Evolutionary conservation across 2,329 filamentous ascomycete genomes (phyloP).

Genomic region (Sporothrix pallida): DNA sequence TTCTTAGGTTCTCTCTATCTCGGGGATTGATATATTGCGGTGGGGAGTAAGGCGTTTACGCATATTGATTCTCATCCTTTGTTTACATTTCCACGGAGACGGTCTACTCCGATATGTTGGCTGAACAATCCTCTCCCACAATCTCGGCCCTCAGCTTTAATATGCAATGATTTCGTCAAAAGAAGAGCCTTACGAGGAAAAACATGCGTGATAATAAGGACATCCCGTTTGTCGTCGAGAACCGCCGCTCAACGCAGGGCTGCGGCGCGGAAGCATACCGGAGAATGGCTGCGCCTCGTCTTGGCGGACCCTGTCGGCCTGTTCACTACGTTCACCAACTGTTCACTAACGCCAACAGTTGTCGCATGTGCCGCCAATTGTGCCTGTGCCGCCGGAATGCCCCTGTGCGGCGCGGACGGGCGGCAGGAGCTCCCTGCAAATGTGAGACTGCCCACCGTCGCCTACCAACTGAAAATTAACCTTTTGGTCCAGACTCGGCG

Average conservation of each 20-base stretch:
- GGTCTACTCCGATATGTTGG: neutral
- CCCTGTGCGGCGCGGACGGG: constrained; percentile 4
- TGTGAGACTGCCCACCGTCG: too few species aligned
- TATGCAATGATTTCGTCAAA: too few species aligned
- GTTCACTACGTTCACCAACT: too few species aligned
- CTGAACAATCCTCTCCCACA: too few species aligned
- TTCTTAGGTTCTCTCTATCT: neutral
- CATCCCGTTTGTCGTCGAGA: too few species aligned
- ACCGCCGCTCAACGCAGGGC: neutral
- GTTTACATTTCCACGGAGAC: neutral
- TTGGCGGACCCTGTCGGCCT: neutral
- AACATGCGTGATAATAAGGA: neutral
- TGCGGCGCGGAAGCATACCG: neutral
- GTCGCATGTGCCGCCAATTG: too few species aligned
- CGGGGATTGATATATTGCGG: neutral
- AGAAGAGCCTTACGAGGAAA: neutral
- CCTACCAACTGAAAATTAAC: neutral
- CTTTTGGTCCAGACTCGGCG: constrained; percentile 4
- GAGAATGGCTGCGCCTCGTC: neutral
- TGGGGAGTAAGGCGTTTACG: neutral
- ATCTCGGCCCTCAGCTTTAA: too few species aligned
- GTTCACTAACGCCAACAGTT: too few species aligned
- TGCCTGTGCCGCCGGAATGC: constrained; percentile 5
- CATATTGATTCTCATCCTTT: neutral
- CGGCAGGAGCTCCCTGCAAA: neutral